Evolutionary conservation across 225 moss, liverwort and hornwort species (phyloP).

Genomic region (Polytrichum formosum): DNA sequence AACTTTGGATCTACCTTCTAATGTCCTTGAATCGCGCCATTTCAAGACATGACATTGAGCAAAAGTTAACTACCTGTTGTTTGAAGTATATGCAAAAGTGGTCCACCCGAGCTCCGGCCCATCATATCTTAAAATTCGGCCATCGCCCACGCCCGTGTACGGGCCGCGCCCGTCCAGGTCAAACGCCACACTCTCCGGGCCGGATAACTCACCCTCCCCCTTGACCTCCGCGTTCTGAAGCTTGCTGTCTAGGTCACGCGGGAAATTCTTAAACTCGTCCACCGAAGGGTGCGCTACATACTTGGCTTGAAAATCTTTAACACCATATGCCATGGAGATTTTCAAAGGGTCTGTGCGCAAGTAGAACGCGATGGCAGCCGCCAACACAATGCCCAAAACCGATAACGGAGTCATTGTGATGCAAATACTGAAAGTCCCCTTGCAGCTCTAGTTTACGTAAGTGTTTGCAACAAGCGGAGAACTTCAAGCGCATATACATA

Average conservation of each 20-base stretch:
- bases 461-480: too few species aligned
- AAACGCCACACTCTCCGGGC: slow-evolving; percentile 60
- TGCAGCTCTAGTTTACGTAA: too few species aligned
- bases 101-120: slow-evolving; percentile 60
- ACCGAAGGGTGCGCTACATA: slow-evolving; percentile 11
- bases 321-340: slow-evolving; percentile 7
- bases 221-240: slow-evolving; percentile 19
- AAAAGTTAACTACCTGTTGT: slow-evolving; percentile 17
- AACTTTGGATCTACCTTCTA: too few species aligned
- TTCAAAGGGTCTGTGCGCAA: slow-evolving; percentile 25
- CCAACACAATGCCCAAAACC: slow-evolving; percentile 16
- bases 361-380: slow-evolving; percentile 11
- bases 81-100: slow-evolving; percentile 53
- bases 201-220: slow-evolving; percentile 19
- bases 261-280: slow-evolving; percentile 8
- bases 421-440: too few species aligned
- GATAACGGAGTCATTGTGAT: slow-evolving; percentile 22
- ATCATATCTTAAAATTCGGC: slow-evolving; percentile 62
- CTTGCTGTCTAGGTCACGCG: slow-evolving; percentile 13
- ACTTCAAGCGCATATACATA: too few species aligned
- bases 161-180: slow-evolving; percentile 63
- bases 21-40: too few species aligned
- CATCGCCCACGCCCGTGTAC: slow-evolving; percentile 61
- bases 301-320: slow-evolving; percentile 21
- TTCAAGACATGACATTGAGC: too few species aligned